Evolutionary conservation across 2,329 filamentous ascomycete genomes (phyloP).

Genomic region (Aspergillus texensis): DNA sequence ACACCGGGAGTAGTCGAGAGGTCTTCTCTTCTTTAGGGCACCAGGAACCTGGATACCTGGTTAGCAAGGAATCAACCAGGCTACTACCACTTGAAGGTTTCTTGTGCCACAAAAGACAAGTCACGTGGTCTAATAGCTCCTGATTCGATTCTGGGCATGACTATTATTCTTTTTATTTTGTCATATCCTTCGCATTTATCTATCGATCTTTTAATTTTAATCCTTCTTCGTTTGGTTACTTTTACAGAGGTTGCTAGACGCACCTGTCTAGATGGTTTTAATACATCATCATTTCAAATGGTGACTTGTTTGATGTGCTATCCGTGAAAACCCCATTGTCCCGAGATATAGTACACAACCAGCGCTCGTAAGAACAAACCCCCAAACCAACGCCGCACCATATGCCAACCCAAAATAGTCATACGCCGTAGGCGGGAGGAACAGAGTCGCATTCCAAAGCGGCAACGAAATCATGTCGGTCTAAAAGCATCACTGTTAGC

Average conservation of each 20-base stretch:
- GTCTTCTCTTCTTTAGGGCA: neutral
- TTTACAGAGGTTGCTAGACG: too few relatives aligned
- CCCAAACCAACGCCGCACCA: neutral
- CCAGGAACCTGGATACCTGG: neutral
- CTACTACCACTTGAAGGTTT: too few relatives aligned
- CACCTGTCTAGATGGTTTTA: too few relatives aligned
- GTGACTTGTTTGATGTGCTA: too few relatives aligned
- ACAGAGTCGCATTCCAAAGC: constrained; percentile 8
- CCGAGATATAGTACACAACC: neutral
- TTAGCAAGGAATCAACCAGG: neutral
- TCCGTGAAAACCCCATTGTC: neutral
- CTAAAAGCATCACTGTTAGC: constrained; percentile 10
- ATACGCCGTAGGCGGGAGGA: neutral
- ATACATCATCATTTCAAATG: too few relatives aligned
- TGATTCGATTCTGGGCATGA: constrained; percentile 43
- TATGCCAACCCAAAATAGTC: neutral
- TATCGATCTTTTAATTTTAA: too few relatives aligned
- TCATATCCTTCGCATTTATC: neutral
- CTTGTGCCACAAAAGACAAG: neutral
- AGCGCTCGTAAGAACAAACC: neutral
- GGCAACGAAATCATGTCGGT: constrained; percentile 24
- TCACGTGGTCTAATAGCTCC: constrained; percentile 43
- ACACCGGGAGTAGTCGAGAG: too few relatives aligned
- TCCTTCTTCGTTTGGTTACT: too few relatives aligned
- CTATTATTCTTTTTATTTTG: constrained; percentile 25